These are phyloP conservation scores for Phytophthora nicotianae DNA, from an alignment of 352 stramenopile species.

Conservation along the genomic window DNA sequence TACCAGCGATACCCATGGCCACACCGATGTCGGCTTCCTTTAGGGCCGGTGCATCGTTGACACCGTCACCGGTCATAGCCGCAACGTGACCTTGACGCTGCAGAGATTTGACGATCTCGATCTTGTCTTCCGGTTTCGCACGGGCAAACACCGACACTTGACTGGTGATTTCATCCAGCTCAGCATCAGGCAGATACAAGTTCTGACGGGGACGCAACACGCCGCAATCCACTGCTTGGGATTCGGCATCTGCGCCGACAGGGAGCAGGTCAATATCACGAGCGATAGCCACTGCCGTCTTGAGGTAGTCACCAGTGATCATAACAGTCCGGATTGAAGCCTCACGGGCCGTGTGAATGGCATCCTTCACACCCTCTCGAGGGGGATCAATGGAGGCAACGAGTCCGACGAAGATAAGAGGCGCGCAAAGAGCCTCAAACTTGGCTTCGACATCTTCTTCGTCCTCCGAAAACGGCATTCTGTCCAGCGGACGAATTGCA, in stretches of 20 bases:
- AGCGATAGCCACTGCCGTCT: slow-evolving; percentile 94
- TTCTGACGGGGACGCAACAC: slow-evolving; percentile 52
- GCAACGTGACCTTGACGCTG: slow-evolving; percentile 86
- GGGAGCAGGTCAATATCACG: slow-evolving; percentile 90
- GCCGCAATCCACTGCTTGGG: slow-evolving; percentile 73
- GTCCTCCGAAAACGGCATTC: slow-evolving; percentile 46
- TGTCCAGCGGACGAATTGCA: slow-evolving; percentile 69
- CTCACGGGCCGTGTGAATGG: slow-evolving; percentile 58
- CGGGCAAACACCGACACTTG: slow-evolving; percentile 92
- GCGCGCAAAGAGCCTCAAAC: slow-evolving; percentile 63
- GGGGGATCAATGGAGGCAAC: slow-evolving; percentile 91
- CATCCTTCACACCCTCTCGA: slow-evolving; percentile 57
- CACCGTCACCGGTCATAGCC: slow-evolving; percentile 98
- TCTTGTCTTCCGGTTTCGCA: slow-evolving; percentile 95
- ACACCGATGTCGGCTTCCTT: slow-evolving; percentile 96
- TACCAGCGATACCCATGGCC: slow-evolving; percentile 97
- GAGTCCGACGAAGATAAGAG: slow-evolving; percentile 92
- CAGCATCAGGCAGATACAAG: slow-evolving; percentile 53
- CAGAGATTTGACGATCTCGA: slow-evolving; percentile 94
- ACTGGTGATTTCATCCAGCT: slow-evolving; percentile 88
- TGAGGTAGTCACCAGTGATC: slow-evolving; percentile 95
- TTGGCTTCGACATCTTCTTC: slow-evolving; percentile 64
- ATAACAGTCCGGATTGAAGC: slow-evolving; percentile 84
- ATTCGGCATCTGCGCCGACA: slow-evolving; percentile 42
- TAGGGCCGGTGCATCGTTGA: slow-evolving; percentile 97